These are phyloP conservation scores for Aspergillus nidulans DNA, from an alignment of 495 filamentous ascomycete genomes.

Conservation along the genomic window DNA sequence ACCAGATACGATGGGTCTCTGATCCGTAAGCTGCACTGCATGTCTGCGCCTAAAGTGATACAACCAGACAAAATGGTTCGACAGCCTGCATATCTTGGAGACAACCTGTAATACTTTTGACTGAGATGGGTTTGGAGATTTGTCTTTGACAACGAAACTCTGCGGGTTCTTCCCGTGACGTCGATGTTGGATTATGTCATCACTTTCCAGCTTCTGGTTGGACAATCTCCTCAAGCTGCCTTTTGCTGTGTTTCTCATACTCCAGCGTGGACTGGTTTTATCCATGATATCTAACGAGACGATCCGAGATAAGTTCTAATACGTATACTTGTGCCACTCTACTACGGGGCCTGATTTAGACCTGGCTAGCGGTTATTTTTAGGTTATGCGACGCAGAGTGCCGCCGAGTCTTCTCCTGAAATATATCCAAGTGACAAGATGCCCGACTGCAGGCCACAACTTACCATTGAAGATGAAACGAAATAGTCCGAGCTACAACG, in stretches of 20 bases:
- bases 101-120: neutral
- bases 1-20: neutral
- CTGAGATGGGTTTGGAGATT: neutral
- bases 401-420: no score
- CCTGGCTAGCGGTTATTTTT: no score
- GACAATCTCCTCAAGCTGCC: neutral
- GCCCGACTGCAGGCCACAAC: no score
- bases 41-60: neutral
- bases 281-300: no score
- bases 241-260: neutral
- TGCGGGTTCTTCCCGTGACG: constrained; percentile 6
- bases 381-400: no score
- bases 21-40: neutral
- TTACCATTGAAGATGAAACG: no score
- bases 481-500: no score
- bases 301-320: no score
- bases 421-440: no score
- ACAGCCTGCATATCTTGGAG: neutral
- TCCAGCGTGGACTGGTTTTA: no score
- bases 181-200: constrained; percentile 5
- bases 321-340: no score
- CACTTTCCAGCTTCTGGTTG: neutral
- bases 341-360: no score
- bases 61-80: neutral
- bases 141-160: neutral